Evolutionary conservation across 2,329 filamentous ascomycete genomes (phyloP), one percentile per base, ranked within the genome.

Genomic region (Alternaria ventricosa): DNA sequence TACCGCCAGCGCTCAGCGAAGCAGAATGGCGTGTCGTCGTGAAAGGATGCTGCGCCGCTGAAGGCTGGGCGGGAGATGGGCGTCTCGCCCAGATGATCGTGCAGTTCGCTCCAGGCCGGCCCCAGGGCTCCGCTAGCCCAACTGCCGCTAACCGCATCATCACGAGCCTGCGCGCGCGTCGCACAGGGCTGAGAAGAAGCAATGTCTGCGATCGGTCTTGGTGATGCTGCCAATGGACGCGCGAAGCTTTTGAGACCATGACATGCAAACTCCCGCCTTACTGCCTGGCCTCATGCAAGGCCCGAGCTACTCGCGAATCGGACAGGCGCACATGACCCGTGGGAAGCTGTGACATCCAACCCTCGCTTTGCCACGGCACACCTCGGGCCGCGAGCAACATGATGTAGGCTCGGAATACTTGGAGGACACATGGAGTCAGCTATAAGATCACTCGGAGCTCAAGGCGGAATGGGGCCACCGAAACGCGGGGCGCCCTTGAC

Each of bases 281-380:
- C 11, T 36, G 57, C 57, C 55, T 53, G 47, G 63, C 63, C 63
- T 69, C 70, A 73, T 68, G 73, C 72, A 74, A 71, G 47, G 59
- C 36, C 41, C 49, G 71, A 72, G 63, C 59, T 57, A 8, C 57
- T 60, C 54, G 50, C 57, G 47, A 65, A 59, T 57, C 53, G 58
- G 46, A 58, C 43, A 18, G 28, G 50, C 63, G 66, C 73, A 68
- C 74, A 74, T 77, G 74, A 75, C 72, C 64, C 57, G 33, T 57
- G 53, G 63, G 58, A 56, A 65, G 66, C 65, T 64, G 56, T 66
- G 58, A 63, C 63, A 67, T 53, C n/a, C n/a, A 46, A 53, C 45
- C 20, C 63, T 72, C 75, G 75, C 73, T 77, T 78, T 75, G 36
- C 67, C 27, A 70, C 75, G 75, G 75, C 72, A 73, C 64, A 64